phyloP scores from a whole-genome alignment of 495 filamentous ascomycete genomes.

The Aspergillus sparsus region DNA sequence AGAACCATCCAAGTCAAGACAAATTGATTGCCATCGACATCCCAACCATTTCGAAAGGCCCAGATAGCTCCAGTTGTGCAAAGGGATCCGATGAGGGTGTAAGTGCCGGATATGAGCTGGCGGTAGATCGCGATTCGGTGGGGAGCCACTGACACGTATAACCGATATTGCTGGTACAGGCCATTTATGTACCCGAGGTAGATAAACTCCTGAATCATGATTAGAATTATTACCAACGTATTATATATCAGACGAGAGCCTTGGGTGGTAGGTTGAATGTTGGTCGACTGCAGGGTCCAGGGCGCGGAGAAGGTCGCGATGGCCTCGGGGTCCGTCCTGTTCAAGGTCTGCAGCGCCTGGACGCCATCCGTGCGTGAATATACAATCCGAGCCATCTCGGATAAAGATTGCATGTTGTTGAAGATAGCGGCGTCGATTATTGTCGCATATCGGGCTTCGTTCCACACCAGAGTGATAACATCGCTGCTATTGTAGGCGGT shows the following conservation, averaged over 20 bases:
- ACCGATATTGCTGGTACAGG: conserved; percentile 44
- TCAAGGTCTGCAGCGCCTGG: conserved; percentile 27
- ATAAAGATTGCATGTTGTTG: conserved; percentile 31
- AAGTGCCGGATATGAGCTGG: conserved; percentile 38
- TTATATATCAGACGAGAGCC: conserved; percentile 55
- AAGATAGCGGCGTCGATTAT: conserved; percentile 40
- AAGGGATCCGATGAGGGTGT: conserved; percentile 49
- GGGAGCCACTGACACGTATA: conserved; percentile 40
- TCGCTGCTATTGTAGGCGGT: conserved; percentile 40
- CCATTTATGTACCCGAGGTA: conserved; percentile 47
- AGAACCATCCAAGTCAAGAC: conserved; percentile 47
- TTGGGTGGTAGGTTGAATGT: conserved; percentile 51
- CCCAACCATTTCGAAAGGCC: conserved; percentile 52
- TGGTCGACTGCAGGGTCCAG: conserved; percentile 37
- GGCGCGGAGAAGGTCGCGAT: conserved; percentile 44
- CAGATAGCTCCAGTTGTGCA: conserved; percentile 50
- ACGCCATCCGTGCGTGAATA: conserved; percentile 39
- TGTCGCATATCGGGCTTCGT: conserved; percentile 51
- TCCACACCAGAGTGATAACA: conserved; percentile 50
- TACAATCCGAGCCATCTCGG: conserved; percentile 35
- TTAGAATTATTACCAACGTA: conserved; percentile 50
- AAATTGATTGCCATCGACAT: conserved; percentile 49
- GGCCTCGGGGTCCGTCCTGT: conserved; percentile 32
- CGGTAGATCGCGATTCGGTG: conserved; percentile 47
- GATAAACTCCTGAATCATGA: conserved; percentile 57